phyloP scores from a whole-genome alignment of 2,329 filamentous ascomycete genomes.

The Ophiostoma quercus region DNA sequence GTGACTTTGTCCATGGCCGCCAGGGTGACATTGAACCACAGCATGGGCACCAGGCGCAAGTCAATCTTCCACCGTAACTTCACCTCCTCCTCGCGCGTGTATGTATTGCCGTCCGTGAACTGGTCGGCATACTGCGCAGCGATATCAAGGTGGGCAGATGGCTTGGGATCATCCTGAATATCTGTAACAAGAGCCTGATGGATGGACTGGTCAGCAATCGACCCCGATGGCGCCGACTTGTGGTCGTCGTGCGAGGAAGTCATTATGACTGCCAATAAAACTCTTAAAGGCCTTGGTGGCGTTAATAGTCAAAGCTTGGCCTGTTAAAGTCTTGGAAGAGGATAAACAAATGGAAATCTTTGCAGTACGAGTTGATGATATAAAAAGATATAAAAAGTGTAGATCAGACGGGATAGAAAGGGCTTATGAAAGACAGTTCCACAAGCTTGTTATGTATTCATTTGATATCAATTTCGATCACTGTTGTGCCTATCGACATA shows the following conservation, averaged over 20 bases:
- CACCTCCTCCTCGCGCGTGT: conserved; percentile 19
- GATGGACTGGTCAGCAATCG: conserved; percentile 11
- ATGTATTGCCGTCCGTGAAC: conserved; percentile 8
- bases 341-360: not conserved
- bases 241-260: not conserved
- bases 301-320: not conserved
- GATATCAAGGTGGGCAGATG: conserved; percentile 9
- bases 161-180: conserved; percentile 13
- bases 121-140: conserved; percentile 21
- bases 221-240: not conserved
- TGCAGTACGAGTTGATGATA: not conserved
- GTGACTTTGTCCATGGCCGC: conserved; percentile 26
- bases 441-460: not conserved
- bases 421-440: not conserved
- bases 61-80: conserved; percentile 36
- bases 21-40: conserved; percentile 30
- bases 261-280: not conserved
- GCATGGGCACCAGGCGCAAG: conserved; percentile 41
- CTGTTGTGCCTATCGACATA: not conserved
- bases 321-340: not conserved
- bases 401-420: not conserved
- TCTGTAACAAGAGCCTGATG: not conserved
- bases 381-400: not conserved
- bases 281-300: not conserved
- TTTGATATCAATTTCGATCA: not conserved